Conservation (phyloP, 495 filamentous ascomycete species). For the Astrocystis sublimbata region DNA sequence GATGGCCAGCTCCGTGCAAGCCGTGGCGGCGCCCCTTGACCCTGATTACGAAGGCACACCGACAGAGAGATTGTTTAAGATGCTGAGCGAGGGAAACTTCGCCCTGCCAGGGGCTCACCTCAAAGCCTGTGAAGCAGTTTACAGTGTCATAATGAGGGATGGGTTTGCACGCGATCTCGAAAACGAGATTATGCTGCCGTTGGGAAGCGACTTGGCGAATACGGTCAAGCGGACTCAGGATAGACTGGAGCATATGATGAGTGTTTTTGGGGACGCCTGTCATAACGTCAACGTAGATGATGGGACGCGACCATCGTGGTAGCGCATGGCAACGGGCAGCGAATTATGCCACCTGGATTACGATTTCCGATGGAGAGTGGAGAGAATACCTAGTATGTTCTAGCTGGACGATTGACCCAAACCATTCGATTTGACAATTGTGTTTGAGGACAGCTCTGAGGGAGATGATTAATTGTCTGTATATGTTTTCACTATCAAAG, state of each 20-base stretch:
- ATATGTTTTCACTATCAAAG: too few relatives aligned
- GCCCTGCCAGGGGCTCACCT: slow-evolving; percentile 36
- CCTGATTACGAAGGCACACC: slow-evolving; percentile 39
- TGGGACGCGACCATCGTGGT: slow-evolving; percentile 4
- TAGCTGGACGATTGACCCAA: neutral
- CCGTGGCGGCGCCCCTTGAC: slow-evolving; percentile 24
- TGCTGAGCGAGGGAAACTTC: slow-evolving; percentile 34
- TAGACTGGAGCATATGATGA: slow-evolving; percentile 34
- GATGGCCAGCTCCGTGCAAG: slow-evolving; percentile 32
- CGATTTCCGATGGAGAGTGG: neutral
- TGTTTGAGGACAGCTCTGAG: too few relatives aligned
- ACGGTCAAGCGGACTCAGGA: slow-evolving; percentile 35
- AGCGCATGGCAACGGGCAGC: neutral
- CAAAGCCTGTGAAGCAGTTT: slow-evolving; percentile 36
- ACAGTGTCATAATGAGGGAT: slow-evolving; percentile 42
- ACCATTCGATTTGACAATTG: too few relatives aligned
- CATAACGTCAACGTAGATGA: slow-evolving; percentile 27
- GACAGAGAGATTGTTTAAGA: slow-evolving; percentile 29
- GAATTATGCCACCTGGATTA: too few relatives aligned
- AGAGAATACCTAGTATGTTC: neutral
- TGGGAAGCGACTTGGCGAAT: slow-evolving; percentile 43
- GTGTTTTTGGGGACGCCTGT: slow-evolving; percentile 36
- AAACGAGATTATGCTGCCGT: slow-evolving; percentile 40
- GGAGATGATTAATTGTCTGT: too few relatives aligned
- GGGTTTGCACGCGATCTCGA: slow-evolving; percentile 40